These are phyloP conservation scores for Phytopythium vexans DNA, from an alignment of 352 stramenopile genomes.

Conservation along the genomic window DNA sequence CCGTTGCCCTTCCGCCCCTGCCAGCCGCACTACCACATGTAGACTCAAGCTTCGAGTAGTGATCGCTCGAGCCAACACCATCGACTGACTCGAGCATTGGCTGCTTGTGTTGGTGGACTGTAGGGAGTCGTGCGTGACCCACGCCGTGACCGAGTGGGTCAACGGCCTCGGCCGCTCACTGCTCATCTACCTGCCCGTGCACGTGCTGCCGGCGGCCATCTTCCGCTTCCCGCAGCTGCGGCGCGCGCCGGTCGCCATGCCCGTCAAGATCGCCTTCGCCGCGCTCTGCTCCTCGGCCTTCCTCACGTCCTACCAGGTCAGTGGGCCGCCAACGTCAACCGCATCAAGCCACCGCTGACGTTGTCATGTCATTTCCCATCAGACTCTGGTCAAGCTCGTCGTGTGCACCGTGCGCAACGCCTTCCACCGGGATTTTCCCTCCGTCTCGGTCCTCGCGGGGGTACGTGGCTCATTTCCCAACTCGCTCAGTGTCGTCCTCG, in stretches of 20 bases:
- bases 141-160: conserved; percentile 75
- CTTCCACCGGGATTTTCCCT: conserved; percentile 59
- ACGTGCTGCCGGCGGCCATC: conserved; percentile 71
- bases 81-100: not conserved
- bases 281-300: conserved; percentile 79
- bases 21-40: conserved; percentile 87
- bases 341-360: not conserved
- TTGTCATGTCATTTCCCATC: conserved; percentile 1
- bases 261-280: conserved; percentile 50
- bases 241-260: conserved; percentile 38
- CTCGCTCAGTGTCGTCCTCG: not conserved
- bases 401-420: conserved; percentile 72
- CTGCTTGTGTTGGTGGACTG: not conserved
- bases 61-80: too few relatives aligned
- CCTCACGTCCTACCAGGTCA: conserved; percentile 79
- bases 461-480: conserved; percentile 19
- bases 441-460: conserved; percentile 43
- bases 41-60: conserved; percentile 8
- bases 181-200: conserved; percentile 80
- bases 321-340: not conserved
- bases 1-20: conserved; percentile 62
- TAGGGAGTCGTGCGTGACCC: conserved; percentile 80
- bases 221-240: conserved; percentile 71
- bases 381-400: conserved; percentile 73
- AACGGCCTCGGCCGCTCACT: conserved; percentile 61